Percentiles rank a stretch among this genome's conserved stretches.
Conservation (phyloP, 192 early-diverging fungal species). For the Gamsiella multidivaricata region DNA sequence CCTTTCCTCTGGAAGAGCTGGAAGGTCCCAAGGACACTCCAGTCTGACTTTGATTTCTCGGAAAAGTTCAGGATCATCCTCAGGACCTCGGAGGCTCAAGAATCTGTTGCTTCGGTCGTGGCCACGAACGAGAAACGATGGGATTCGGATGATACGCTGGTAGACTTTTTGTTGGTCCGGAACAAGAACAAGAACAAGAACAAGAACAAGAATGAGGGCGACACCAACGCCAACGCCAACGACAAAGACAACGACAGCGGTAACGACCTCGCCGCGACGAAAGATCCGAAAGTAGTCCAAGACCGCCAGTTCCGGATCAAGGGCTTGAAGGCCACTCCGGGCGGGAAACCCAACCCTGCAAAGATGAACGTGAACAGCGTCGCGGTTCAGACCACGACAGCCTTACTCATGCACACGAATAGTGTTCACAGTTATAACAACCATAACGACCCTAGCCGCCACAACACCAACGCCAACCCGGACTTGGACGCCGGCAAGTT, state of each 20-base stretch:
- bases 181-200: not conserved
- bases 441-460: not conserved
- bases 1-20: slow-evolving; percentile 41
- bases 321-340: slow-evolving; percentile 15
- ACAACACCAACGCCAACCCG: not conserved
- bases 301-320: slow-evolving; percentile 38
- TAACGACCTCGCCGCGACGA: no score
- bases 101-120: not conserved
- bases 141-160: not conserved
- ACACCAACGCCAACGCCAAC: no score
- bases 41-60: slow-evolving; percentile 33
- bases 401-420: no score
- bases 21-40: slow-evolving; percentile 21
- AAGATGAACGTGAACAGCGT: slow-evolving; percentile 13
- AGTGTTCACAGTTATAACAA: no score
- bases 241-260: no score
- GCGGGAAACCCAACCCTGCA: slow-evolving; percentile 31
- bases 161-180: slow-evolving; percentile 4
- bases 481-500: not conserved
- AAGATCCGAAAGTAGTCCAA: slow-evolving; percentile 13
- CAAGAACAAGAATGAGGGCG: not conserved
- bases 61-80: slow-evolving; percentile 38
- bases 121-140: not conserved
- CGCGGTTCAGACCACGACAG: not conserved
- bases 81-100: slow-evolving; percentile 9